These are phyloP conservation scores for Lactifluus volemus DNA, from an alignment of 768 basidiomycete genomes.

Conservation along the genomic window DNA sequence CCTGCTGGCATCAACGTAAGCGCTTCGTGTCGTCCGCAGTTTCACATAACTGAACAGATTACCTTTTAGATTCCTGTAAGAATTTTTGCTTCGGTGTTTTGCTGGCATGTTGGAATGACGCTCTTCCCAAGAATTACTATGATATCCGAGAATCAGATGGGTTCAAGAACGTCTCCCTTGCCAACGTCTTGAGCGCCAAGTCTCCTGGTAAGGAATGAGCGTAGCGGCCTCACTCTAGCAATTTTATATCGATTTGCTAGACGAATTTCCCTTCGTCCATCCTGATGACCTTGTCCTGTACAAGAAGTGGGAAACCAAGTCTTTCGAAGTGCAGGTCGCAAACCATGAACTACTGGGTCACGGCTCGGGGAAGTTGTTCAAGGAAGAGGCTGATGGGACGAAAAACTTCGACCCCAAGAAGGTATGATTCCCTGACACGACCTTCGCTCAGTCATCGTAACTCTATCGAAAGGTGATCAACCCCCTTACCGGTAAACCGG, in stretches of 20 bases:
- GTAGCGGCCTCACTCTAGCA: background rate
- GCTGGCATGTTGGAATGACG: background rate
- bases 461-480: slow-evolving; percentile 51
- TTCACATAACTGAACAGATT: background rate
- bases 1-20: slow-evolving; percentile 79
- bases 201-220: slow-evolving; percentile 49
- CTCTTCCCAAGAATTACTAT: slow-evolving; percentile 56
- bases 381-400: slow-evolving; percentile 64
- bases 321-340: slow-evolving; percentile 85
- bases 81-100: background rate
- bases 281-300: slow-evolving; percentile 69
- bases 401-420: slow-evolving; percentile 76
- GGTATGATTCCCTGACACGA: slow-evolving; percentile 23
- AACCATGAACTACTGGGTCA: slow-evolving; percentile 87
- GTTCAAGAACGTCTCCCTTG: slow-evolving; percentile 85
- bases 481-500: slow-evolving; percentile 67
- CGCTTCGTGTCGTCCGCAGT: background rate
- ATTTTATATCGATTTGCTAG: background rate
- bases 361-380: slow-evolving; percentile 76
- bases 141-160: slow-evolving; percentile 73
- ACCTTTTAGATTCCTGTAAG: slow-evolving; percentile 51
- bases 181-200: slow-evolving; percentile 83
- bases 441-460: background rate
- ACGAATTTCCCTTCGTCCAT: slow-evolving; percentile 75
- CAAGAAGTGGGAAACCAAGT: slow-evolving; percentile 65